phyloP scores from a whole-genome alignment of 176 grass and related monocot species.

The Oryza meyeriana region DNA sequence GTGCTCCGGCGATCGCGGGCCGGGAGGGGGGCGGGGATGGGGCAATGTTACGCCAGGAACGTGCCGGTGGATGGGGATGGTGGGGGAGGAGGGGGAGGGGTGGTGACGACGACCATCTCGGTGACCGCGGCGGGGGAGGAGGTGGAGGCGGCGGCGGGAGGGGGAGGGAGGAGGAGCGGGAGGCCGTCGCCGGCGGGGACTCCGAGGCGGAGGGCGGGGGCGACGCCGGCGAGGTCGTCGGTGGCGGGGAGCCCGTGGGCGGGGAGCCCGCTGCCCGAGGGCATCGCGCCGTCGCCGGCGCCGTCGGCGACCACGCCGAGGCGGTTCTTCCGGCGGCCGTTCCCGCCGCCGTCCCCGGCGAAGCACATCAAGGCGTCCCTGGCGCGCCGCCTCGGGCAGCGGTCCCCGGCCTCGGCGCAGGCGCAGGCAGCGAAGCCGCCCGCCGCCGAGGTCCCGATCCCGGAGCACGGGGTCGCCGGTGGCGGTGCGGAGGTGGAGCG shows the following conservation, averaged over 20 bases:
- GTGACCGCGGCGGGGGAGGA: conserved; percentile 33
- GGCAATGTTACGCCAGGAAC: conserved; percentile 92
- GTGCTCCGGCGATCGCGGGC: conserved; percentile 40
- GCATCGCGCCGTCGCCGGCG: conserved; percentile 77
- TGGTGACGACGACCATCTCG: conserved; percentile 27
- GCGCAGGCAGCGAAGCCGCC: neutral
- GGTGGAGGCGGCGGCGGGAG: neutral
- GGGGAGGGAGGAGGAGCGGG: conserved; percentile 31
- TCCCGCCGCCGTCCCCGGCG: conserved; percentile 88
- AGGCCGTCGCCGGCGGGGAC: conserved; percentile 43
- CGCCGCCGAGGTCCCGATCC: conserved; percentile 33
- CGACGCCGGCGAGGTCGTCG: conserved; percentile 53
- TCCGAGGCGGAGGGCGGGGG: conserved; percentile 34
- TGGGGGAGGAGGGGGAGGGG: neutral
- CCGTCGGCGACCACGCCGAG: conserved; percentile 64
- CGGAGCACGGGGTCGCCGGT: conserved; percentile 25
- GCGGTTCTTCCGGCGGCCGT: conserved; percentile 80
- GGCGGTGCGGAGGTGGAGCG: conserved; percentile 26
- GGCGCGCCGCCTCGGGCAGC: conserved; percentile 50
- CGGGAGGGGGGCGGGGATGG: conserved; percentile 46
- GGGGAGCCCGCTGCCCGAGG: conserved; percentile 68
- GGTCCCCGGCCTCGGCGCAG: conserved; percentile 33
- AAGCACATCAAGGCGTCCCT: conserved; percentile 98
- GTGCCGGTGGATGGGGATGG: conserved; percentile 38
- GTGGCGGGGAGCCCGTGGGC: conserved; percentile 65